phyloP scores from a whole-genome alignment of 768 basidiomycete genomes.

The Macrolepiota dolichaula region DNA sequence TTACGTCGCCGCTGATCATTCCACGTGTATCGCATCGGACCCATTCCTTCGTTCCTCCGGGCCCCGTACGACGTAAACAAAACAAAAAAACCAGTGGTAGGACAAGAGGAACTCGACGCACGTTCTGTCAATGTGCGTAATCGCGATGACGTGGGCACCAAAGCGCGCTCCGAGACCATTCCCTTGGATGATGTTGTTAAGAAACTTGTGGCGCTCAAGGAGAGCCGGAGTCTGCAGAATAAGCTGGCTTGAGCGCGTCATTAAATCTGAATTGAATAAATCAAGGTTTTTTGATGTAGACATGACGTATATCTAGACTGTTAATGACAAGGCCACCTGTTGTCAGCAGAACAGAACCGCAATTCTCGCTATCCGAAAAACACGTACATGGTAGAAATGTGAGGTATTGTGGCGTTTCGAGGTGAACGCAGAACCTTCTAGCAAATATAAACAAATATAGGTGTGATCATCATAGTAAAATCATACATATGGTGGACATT shows the following conservation, averaged over 20 bases:
- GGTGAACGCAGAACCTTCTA: no score
- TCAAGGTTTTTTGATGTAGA: neutral
- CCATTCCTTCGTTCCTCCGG: neutral
- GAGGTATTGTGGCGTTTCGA: no score
- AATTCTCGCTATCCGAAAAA: no score
- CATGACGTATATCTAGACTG: neutral
- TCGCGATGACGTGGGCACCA: constrained; percentile 88
- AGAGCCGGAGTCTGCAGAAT: constrained; percentile 37
- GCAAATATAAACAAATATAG: no score
- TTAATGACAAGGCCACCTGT: no score
- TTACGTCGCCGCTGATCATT: neutral
- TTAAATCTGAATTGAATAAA: no score
- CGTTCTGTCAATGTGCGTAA: constrained; percentile 94
- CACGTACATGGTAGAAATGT: no score
- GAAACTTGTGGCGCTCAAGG: constrained; percentile 74
- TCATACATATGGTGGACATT: no score
- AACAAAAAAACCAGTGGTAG: constrained; percentile 84
- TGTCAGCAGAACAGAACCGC: no score
- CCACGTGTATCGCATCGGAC: neutral
- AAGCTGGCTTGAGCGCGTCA: constrained; percentile 23
- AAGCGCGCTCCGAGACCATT: constrained; percentile 73
- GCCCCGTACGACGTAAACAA: neutral
- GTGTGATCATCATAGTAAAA: no score
- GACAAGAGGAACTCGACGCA: constrained; percentile 84
- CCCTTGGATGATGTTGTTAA: constrained; percentile 66